Evolutionary conservation across 2,329 filamentous ascomycete species (phyloP).

Genomic region (Cercospora zeina): DNA sequence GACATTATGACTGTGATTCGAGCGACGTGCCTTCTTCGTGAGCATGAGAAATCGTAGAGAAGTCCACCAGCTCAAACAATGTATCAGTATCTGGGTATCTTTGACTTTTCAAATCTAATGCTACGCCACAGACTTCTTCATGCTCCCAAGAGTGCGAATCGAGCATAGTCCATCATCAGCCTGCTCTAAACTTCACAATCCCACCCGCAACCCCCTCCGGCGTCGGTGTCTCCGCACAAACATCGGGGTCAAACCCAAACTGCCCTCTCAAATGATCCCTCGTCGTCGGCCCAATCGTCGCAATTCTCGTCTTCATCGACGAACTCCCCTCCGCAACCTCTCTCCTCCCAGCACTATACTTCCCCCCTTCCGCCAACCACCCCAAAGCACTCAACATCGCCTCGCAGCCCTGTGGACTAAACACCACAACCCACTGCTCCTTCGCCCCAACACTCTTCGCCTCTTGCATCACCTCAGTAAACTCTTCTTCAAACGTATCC

Average conservation of each 20-base stretch:
- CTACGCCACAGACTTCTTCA: background rate
- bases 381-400: conserved; percentile 59
- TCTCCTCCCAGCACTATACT: conserved; percentile 50
- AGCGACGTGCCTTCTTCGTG: too few relatives aligned
- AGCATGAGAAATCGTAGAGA: too few relatives aligned
- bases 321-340: conserved; percentile 80
- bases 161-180: background rate
- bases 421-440: conserved; percentile 72
- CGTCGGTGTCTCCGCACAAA: conserved; percentile 79
- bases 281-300: conserved; percentile 93
- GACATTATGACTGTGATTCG: too few relatives aligned
- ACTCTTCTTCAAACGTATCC: conserved; percentile 71
- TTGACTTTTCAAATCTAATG: background rate
- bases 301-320: conserved; percentile 72
- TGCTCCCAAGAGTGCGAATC: background rate
- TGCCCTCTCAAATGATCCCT: conserved; percentile 66
- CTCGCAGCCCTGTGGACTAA: conserved; percentile 63
- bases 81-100: background rate
- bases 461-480: conserved; percentile 53
- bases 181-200: conserved; percentile 49
- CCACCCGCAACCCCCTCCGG: conserved; percentile 74
- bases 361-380: conserved; percentile 48
- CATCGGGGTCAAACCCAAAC: conserved; percentile 70
- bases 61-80: background rate
- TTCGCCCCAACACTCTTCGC: conserved; percentile 38